Evolutionary conservation across 768 basidiomycete genomes (phyloP), one percentile per base, ranked within the genome.

Genomic region (Baorangia bicolor): DNA sequence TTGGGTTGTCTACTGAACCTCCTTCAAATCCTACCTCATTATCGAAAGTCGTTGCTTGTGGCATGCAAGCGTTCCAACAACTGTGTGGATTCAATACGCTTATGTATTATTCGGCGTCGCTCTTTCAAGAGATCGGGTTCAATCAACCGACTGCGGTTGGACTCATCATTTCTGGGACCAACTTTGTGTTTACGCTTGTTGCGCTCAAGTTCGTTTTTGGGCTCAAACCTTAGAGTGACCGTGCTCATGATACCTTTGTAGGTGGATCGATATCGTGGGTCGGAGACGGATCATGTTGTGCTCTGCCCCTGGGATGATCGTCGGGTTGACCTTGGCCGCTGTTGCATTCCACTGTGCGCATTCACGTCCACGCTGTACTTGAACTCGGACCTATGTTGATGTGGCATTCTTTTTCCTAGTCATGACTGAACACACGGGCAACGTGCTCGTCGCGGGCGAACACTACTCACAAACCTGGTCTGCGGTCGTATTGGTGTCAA

Each of bases 51-150:
- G 78, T 93, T 14, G 87, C 82, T 11, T 89, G 88, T 65, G 90
- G 87, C 41, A 82, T 92, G 70, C 90, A 92, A 73, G 89, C 87
- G 0, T 86, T 85, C 71, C 91, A 94, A 65, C 91, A 92, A 66
- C 77, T 92, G 0, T 92, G 85, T 57, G 91, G 91, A 2, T 92
- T 91, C 77, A 92, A 92, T 64, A 90, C 90, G 0, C 78, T 91
- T 54, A 84, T 85, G 81, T 83, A 81, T 63, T 86, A 87, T 65
- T 87, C 86, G 21, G 86, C 90, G 4, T 90, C 89, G 0, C 77
- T 92, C 13, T 92, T 92, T 75, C 81, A 87, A 60, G 78, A 84
- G 59, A 87, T 92, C 46, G 91, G 91, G 0, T 92, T 92, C 73
- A 75, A 88, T 65, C 87, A 93, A 64, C 86, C 91, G 1, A 90